Evolutionary conservation across 257 asterid species (phyloP).

Genomic region (Perilla frutescens): DNA sequence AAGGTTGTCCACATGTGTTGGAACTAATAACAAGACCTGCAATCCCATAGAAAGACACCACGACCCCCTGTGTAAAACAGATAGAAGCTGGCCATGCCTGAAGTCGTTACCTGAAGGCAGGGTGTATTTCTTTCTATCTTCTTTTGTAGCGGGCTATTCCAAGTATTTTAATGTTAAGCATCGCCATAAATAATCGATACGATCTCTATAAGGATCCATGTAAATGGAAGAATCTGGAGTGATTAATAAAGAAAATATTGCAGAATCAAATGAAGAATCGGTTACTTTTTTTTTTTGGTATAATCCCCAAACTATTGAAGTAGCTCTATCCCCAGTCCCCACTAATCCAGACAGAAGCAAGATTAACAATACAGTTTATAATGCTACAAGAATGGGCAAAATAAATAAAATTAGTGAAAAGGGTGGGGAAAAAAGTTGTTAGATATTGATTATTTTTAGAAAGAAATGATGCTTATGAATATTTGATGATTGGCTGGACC

Average conservation of each 20-base stretch:
- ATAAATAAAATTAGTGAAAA: background rate
- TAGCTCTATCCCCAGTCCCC: background rate
- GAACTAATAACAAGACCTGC: background rate
- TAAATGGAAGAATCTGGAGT: background rate
- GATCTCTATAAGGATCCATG: background rate
- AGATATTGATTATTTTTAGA: conserved; percentile 9
- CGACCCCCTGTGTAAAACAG: background rate
- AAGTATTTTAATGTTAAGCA: background rate
- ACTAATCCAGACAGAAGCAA: background rate
- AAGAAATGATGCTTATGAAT: conserved; percentile 12
- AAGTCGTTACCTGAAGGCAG: background rate
- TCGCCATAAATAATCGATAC: background rate
- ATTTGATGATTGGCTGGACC: conserved; percentile 14
- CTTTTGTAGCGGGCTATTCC: background rate
- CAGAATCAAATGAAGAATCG: background rate
- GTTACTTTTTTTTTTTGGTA: background rate
- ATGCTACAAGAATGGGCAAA: background rate
- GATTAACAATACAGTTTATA: conserved; percentile 1
- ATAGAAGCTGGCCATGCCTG: background rate
- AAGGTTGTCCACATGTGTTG: conserved; percentile 4
- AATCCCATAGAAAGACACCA: background rate
- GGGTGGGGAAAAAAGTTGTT: background rate
- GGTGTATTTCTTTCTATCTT: background rate
- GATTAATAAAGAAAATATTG: background rate
- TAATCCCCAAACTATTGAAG: background rate